Percentiles rank a stretch among this genome's conserved stretches.
phyloP scores from a whole-genome alignment of 495 filamentous ascomycete genomes.

The Pyrenula aspistea region DNA sequence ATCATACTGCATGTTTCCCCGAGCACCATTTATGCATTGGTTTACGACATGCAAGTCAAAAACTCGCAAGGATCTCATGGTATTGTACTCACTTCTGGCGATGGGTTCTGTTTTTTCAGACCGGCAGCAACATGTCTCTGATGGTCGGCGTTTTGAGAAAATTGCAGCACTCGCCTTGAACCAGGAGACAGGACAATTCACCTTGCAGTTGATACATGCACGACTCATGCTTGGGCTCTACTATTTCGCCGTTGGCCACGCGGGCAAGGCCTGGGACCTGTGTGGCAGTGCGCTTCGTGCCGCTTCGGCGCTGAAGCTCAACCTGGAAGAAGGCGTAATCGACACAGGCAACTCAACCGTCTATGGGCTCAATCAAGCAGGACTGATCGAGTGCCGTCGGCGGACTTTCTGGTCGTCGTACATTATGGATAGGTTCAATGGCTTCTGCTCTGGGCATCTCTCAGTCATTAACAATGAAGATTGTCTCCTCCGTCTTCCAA shows the following conservation, averaged over 20 bases:
- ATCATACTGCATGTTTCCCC: constrained; percentile 46
- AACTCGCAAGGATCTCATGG: constrained; percentile 54
- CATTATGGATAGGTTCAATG: constrained; percentile 49
- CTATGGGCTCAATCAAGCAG: constrained; percentile 44
- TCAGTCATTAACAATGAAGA: constrained; percentile 38
- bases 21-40: constrained; percentile 39
- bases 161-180: constrained; percentile 48
- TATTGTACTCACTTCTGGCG: constrained; percentile 53
- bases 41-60: constrained; percentile 37
- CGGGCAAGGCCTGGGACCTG: constrained; percentile 46
- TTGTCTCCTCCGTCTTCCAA: constrained; percentile 51
- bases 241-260: constrained; percentile 45
- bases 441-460: constrained; percentile 36
- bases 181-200: constrained; percentile 33
- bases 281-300: constrained; percentile 45
- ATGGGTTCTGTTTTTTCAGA: constrained; percentile 45
- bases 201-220: constrained; percentile 49
- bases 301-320: constrained; percentile 43
- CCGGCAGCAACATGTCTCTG: constrained; percentile 30
- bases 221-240: constrained; percentile 51
- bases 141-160: constrained; percentile 37
- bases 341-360: constrained; percentile 33
- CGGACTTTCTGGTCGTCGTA: constrained; percentile 59
- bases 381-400: constrained; percentile 51
- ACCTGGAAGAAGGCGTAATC: constrained; percentile 44